These are phyloP conservation scores for Fusarium sp. DNA, from an alignment of 2,329 filamentous ascomycete species.

Conservation along the genomic window DNA sequence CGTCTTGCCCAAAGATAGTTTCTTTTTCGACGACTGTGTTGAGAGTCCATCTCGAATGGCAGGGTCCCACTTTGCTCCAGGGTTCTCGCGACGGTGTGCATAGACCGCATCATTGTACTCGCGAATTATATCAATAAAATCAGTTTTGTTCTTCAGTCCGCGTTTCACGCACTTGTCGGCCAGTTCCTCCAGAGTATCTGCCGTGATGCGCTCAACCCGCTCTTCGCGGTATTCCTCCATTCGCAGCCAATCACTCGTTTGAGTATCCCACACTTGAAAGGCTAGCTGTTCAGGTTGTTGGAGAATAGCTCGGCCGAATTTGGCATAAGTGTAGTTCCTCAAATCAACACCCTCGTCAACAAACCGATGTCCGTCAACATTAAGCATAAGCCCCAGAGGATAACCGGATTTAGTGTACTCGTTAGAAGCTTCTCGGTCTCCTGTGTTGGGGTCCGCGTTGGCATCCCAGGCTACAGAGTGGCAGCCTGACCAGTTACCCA, in stretches of 20 bases:
- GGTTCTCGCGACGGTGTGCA: slow-evolving; percentile 1
- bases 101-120: slow-evolving; percentile 24
- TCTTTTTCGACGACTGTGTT: slow-evolving; percentile 12
- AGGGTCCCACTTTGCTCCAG: slow-evolving; percentile 10
- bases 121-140: slow-evolving; percentile 4
- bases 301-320: slow-evolving; percentile 19
- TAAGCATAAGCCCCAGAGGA: slow-evolving; percentile 20
- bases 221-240: slow-evolving; percentile 21
- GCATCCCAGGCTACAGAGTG: slow-evolving; percentile 25
- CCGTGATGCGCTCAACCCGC: slow-evolving; percentile 15
- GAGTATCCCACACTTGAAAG: slow-evolving; percentile 19
- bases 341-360: slow-evolving; percentile 20
- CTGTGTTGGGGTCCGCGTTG: slow-evolving; percentile 17
- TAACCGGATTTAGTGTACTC: slow-evolving; percentile 28
- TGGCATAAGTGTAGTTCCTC: slow-evolving; percentile 26
- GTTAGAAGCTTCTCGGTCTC: slow-evolving; percentile 18
- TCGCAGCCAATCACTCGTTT: slow-evolving; percentile 12
- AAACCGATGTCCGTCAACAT: slow-evolving; percentile 8
- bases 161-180: neutral
- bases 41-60: slow-evolving; percentile 15
- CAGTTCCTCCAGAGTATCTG: slow-evolving; percentile 4
- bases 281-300: slow-evolving; percentile 25
- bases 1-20: slow-evolving; percentile 10
- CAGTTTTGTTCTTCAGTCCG: neutral
- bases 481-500: slow-evolving; percentile 14